phyloP scores from a whole-genome alignment of 2,329 filamentous ascomycete species.

The Nemania diffusa region DNA sequence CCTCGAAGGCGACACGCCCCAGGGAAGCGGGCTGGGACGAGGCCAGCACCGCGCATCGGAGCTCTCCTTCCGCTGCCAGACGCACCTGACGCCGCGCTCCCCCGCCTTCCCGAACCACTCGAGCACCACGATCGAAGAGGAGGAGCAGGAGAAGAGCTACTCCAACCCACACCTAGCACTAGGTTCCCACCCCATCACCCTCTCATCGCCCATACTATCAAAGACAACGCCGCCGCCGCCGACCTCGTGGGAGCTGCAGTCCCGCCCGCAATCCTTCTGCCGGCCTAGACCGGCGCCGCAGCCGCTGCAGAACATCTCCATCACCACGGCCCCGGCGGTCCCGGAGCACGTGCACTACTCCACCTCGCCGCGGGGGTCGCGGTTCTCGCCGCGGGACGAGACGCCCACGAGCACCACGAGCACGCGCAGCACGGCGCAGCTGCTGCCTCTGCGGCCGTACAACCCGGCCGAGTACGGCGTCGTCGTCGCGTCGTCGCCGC shows the following conservation, averaged over 20 bases:
- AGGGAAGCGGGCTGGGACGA: conserved; percentile 28
- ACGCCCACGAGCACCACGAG: conserved; percentile 47
- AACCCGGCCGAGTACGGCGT: conserved; percentile 48
- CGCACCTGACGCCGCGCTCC: conserved; percentile 55
- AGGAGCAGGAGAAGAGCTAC: conserved; percentile 46
- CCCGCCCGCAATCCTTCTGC: conserved; percentile 28
- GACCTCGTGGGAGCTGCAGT: conserved; percentile 8
- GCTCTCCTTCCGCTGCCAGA: conserved; percentile 64
- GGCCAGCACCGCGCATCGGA: conserved; percentile 54
- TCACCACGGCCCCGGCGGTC: conserved; percentile 42
- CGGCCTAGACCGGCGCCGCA: conserved; percentile 27
- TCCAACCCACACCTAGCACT: conserved; percentile 34
- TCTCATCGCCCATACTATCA: conserved; percentile 33
- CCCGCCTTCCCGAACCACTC: conserved; percentile 48
- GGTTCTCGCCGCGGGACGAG: conserved; percentile 47
- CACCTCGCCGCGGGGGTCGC: conserved; percentile 46
- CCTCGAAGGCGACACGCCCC: conserved; percentile 39
- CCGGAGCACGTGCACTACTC: conserved; percentile 48
- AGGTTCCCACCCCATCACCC: conserved; percentile 39
- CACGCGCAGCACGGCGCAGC: conserved; percentile 46
- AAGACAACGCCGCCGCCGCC: not conserved
- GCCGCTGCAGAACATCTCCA: conserved; percentile 43
- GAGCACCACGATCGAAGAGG: conserved; percentile 42
- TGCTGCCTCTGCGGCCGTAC: conserved; percentile 47
- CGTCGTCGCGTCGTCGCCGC: conserved; percentile 39